These are phyloP conservation scores for Nicotiana sylvestris DNA, from an alignment of 257 asterid species.

Conservation along the genomic window DNA sequence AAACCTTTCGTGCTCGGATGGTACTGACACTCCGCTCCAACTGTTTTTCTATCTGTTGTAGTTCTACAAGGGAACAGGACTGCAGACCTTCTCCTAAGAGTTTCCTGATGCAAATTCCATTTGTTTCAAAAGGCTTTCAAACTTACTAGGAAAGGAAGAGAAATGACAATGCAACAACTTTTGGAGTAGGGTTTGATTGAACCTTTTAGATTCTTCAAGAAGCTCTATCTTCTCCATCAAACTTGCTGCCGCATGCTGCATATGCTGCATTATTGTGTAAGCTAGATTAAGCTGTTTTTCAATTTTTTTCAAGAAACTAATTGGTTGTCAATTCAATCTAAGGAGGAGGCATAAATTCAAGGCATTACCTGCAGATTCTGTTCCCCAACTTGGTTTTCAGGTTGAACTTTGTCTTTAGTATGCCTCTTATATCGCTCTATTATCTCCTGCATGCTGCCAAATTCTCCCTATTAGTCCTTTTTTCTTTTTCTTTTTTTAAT, in stretches of 20 bases:
- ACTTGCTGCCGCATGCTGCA: constrained; percentile 63
- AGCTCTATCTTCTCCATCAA: constrained; percentile 75
- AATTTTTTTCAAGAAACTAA: background rate
- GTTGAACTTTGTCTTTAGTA: constrained; percentile 43
- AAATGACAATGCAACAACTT: background rate
- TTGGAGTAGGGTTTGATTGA: background rate
- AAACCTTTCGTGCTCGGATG: constrained; percentile 77
- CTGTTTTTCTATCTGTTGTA: constrained; percentile 76
- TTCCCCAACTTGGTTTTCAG: constrained; percentile 42
- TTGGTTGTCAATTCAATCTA: background rate
- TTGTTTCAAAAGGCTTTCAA: background rate
- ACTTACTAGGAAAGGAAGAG: background rate
- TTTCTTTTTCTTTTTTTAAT: background rate
- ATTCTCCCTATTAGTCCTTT: background rate
- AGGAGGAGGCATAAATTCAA: background rate
- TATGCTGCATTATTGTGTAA: constrained; percentile 28
- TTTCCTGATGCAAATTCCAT: constrained; percentile 37
- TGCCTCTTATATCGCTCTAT: constrained; percentile 67
- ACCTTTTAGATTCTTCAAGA: constrained; percentile 81
- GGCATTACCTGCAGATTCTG: constrained; percentile 54
- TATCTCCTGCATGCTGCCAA: constrained; percentile 60
- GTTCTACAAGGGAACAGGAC: constrained; percentile 63
- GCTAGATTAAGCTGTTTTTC: background rate
- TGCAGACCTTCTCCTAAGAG: constrained; percentile 75
- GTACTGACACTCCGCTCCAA: constrained; percentile 60